phyloP scores from a whole-genome alignment of 2,329 filamentous ascomycete species.

The Zymoseptoria tritici region DNA sequence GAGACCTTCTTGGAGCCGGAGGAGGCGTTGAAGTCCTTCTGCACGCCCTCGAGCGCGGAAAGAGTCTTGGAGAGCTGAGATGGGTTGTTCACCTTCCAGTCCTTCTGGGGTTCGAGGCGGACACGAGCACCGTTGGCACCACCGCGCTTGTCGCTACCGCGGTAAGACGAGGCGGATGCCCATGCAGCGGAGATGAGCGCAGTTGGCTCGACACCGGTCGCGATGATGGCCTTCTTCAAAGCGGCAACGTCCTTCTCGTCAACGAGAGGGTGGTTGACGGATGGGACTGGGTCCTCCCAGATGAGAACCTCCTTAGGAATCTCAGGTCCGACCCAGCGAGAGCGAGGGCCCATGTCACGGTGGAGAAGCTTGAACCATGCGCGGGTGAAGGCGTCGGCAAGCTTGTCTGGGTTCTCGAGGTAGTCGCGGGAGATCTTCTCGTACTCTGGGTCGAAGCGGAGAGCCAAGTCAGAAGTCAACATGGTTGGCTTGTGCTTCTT shows the following conservation, averaged over 20 bases:
- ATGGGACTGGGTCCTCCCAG: constrained; percentile 69
- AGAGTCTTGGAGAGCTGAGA: constrained; percentile 57
- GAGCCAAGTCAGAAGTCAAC: constrained; percentile 67
- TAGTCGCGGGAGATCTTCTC: constrained; percentile 69
- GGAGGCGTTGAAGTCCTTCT: constrained; percentile 57
- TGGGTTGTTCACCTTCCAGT: constrained; percentile 70
- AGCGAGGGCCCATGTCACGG: constrained; percentile 66
- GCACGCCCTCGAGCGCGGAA: constrained; percentile 53
- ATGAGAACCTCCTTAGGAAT: constrained; percentile 60
- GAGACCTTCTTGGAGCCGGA: constrained; percentile 62
- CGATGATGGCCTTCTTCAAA: constrained; percentile 63
- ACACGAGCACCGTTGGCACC: constrained; percentile 76
- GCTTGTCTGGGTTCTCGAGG: constrained; percentile 60
- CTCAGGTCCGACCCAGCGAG: constrained; percentile 68
- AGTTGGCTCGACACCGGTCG: constrained; percentile 51
- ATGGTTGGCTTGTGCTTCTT: constrained; percentile 71
- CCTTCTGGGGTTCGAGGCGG: constrained; percentile 62
- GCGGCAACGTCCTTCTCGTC: constrained; percentile 55
- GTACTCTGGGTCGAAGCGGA: constrained; percentile 64
- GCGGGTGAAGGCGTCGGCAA: constrained; percentile 60
- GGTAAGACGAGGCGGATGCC: constrained; percentile 65
- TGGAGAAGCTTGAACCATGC: constrained; percentile 82
- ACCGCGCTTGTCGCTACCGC: constrained; percentile 70
- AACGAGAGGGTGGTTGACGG: constrained; percentile 50
- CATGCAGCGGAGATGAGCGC: constrained; percentile 61